These are phyloP conservation scores for Sporothrix inflata DNA, from an alignment of 2,329 filamentous ascomycete genomes.

Conservation along the genomic window DNA sequence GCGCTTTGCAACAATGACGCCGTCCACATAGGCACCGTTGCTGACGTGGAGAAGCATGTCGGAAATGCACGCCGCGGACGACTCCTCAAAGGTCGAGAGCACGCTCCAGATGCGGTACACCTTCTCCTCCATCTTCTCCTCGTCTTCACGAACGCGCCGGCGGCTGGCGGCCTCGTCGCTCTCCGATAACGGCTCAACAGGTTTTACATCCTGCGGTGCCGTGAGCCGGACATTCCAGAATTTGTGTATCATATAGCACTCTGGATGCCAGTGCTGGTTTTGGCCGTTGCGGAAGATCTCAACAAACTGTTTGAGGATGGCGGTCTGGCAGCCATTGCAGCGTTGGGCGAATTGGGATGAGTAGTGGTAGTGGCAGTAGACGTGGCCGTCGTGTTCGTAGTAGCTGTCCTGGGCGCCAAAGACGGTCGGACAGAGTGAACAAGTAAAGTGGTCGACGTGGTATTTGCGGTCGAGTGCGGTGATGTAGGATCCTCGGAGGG, in stretches of 20 bases:
- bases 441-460: constrained; percentile 98
- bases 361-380: constrained; percentile 99
- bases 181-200: constrained; percentile 36
- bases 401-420: constrained; percentile 98
- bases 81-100: constrained; percentile 94
- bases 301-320: constrained; percentile 98
- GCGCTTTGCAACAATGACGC: constrained; percentile 89
- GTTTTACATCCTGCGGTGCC: constrained; percentile 57
- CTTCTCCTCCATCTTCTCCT: constrained; percentile 96
- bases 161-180: constrained; percentile 64
- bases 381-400: constrained; percentile 94
- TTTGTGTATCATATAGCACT: constrained; percentile 99
- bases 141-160: constrained; percentile 76
- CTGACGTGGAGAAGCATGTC: constrained; percentile 99
- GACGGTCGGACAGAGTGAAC: constrained; percentile 94
- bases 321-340: constrained; percentile 95
- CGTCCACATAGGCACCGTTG: constrained; percentile 94
- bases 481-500: constrained; percentile 94
- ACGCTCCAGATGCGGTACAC: constrained; percentile 99
- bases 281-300: constrained; percentile 98
- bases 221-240: constrained; percentile 97
- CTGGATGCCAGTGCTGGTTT: constrained; percentile 98
- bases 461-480: constrained; percentile 97
- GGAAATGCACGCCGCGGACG: constrained; percentile 95
- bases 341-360: constrained; percentile 95